A percentile compares a stretch with the other conserved stretches of the same genome.
Evolutionary conservation across 148 eudicot species (phyloP).

Genomic region (Silene uniflora): DNA sequence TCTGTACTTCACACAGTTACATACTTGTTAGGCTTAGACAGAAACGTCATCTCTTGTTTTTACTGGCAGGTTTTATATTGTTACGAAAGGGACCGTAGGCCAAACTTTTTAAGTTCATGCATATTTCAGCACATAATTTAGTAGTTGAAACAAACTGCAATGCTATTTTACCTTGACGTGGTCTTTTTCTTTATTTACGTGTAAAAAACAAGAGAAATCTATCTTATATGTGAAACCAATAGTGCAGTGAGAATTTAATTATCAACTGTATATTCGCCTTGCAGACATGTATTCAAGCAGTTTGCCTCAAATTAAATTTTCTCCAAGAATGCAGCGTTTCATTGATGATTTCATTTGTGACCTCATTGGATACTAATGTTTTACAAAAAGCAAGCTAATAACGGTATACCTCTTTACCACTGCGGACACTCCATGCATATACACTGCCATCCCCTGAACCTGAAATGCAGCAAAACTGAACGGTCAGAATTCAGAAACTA

Average conservation of each 20-base stretch:
- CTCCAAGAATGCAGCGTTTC: neutral
- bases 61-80: neutral
- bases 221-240: neutral
- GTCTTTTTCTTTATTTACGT: neutral
- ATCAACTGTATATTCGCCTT: no score
- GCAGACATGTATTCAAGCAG: neutral
- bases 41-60: neutral
- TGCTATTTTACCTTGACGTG: neutral
- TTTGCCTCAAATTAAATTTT: neutral
- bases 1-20: neutral
- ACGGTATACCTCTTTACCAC: conserved; percentile 83
- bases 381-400: neutral
- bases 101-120: no score
- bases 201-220: neutral
- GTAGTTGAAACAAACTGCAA: no score
- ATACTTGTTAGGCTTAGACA: neutral
- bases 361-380: neutral
- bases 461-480: conserved; percentile 32
- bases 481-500: neutral
- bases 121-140: no score
- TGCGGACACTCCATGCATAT: conserved; percentile 91
- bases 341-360: neutral
- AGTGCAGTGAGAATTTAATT: neutral
- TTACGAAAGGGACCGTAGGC: no score
- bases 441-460: conserved; percentile 99